Evolutionary conservation across 345 rosid genomes (phyloP).

Genomic region (Stellera chamaejasme): DNA sequence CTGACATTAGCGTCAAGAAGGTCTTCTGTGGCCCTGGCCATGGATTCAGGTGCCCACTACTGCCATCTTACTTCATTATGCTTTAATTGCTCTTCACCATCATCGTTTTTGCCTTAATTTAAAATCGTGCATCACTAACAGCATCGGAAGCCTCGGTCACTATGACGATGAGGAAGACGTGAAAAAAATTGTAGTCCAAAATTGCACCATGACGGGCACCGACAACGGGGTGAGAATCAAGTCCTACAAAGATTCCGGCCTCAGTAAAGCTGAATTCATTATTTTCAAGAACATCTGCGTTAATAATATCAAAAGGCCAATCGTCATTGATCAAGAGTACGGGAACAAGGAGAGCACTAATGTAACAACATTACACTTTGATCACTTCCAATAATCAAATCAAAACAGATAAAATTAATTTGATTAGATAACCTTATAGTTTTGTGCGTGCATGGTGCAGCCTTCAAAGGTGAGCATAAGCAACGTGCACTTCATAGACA

Average conservation of each 20-base stretch:
- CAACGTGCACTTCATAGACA: slow-evolving; percentile 30
- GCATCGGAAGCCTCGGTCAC: slow-evolving; percentile 73
- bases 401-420: no score
- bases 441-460: slow-evolving; percentile 16
- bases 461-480: slow-evolving; percentile 43
- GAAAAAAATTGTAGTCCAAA: slow-evolving; percentile 25
- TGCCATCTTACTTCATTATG: background rate
- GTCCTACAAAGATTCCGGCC: slow-evolving; percentile 35
- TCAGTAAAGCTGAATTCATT: slow-evolving; percentile 29
- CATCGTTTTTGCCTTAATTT: no score
- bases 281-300: slow-evolving; percentile 32
- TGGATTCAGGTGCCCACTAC: slow-evolving; percentile 40
- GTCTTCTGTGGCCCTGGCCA: slow-evolving; percentile 64
- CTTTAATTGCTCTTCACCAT: no score
- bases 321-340: slow-evolving; percentile 51
- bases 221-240: slow-evolving; percentile 59
- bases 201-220: slow-evolving; percentile 37
- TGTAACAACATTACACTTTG: slow-evolving; percentile 10
- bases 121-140: slow-evolving; percentile 11
- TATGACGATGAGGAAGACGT: slow-evolving; percentile 39
- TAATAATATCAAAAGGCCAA: slow-evolving; percentile 41
- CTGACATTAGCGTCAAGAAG: slow-evolving; percentile 32
- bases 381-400: background rate
- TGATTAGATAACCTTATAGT: background rate
- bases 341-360: slow-evolving; percentile 7